Evolutionary conservation across 1,139 yeast genomes (phyloP), one percentile per base, ranked within the genome.

Genomic region (Kodamaea arcana): DNA sequence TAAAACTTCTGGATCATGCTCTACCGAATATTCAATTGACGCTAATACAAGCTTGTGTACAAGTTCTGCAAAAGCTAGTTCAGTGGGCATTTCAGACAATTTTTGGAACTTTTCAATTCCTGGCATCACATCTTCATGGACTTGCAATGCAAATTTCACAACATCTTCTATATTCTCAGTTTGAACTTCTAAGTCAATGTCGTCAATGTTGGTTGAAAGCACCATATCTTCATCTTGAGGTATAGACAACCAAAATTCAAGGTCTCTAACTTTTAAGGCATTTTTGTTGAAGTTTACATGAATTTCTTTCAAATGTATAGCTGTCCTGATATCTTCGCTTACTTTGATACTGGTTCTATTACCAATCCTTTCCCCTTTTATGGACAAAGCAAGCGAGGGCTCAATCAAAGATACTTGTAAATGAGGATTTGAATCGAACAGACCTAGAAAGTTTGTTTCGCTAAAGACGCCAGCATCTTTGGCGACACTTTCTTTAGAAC

Each of bases 1-100:
- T 33, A 92, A 72, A 10, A 87, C 96, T 6, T 86, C 80, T 0
- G 97, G 94, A 50, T 92, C 97, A 47, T 84, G 84, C 35, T 79
- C 80, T 30, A 88, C 75, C 24, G 72, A 69, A 49, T 69, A 75
- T 11, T 65, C 62, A 14, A 69, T 72, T 24, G 92, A 80, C 0
- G 90, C 92, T 20, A 63, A 53, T 0, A 92, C 72, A 15, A 87
- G 57, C 27, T 70, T 63, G 48, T 79, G 76, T 1, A 82, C 60
- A 12, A 81, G 57, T 33, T 73, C 76, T 4, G 62, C 60, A 24
- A 56, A 45, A 22, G 54, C 51, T 17, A 39, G 52, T 33, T 38
- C 45, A 32, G 46, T 56, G 23, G 34, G 45, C 27, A 23, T 37
- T 33, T 24, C 26, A 3, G 44, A 23, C 8, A 48, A 41, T 14